A percentile compares a stretch with the other conserved stretches of the same genome.
Evolutionary conservation across 352 stramenopile species (phyloP).

Genomic region (Aphanomyces cochlioides): DNA sequence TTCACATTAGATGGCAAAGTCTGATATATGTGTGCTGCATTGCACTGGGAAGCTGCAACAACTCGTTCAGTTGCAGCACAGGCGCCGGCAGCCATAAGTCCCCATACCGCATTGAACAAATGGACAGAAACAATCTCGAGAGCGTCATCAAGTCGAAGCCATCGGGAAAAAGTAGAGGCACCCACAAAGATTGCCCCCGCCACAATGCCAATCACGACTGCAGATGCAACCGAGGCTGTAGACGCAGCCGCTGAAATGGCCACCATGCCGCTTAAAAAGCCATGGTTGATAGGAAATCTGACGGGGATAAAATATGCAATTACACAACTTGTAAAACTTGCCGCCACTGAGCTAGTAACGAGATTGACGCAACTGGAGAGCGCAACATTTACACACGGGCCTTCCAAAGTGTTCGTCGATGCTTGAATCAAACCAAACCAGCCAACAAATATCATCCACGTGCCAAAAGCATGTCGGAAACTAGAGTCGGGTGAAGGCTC

Average conservation of each 20-base stretch:
- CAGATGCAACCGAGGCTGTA: not conserved
- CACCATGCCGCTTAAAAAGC: conserved; percentile 21
- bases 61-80: not conserved
- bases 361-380: not conserved
- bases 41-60: conserved; percentile 1
- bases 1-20: not conserved
- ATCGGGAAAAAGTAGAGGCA: not conserved
- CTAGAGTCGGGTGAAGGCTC: not conserved
- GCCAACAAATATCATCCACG: conserved; percentile 12
- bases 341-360: not conserved
- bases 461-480: not conserved
- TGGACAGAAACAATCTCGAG: conserved; percentile 16
- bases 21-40: not conserved
- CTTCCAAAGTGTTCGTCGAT: conserved; percentile 10
- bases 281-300: conserved; percentile 14
- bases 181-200: conserved; percentile 8
- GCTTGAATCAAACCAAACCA: conserved; percentile 26
- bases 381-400: not conserved
- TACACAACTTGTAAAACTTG: not conserved
- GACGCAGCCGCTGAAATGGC: conserved; percentile 22
- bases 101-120: conserved; percentile 22
- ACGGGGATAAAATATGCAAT: not conserved
- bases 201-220: conserved; percentile 5
- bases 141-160: not conserved
- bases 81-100: not conserved